Percentiles rank a stretch among this genome's conserved stretches.
Evolutionary conservation across 106 monocot genomes (phyloP).

Genomic region (Hemerocallis citrina): DNA sequence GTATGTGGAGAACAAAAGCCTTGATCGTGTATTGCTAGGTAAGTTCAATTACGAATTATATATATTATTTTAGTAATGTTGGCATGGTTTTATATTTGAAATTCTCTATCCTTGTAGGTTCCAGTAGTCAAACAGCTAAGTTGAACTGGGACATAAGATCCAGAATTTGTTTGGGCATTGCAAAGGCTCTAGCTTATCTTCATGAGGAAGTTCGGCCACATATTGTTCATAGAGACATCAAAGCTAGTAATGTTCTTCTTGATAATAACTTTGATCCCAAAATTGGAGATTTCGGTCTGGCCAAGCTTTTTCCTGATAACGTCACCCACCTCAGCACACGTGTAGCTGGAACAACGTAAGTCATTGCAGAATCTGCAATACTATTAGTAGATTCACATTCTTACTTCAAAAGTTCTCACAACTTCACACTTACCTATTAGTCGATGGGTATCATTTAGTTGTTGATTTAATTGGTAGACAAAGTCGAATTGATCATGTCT

Average conservation of each 20-base stretch:
- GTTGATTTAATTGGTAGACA: too few species aligned
- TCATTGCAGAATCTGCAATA: not conserved
- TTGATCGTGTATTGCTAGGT: constrained; percentile 38
- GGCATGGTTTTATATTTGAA: not conserved
- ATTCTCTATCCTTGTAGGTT: constrained; percentile 19
- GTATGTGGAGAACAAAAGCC: constrained; percentile 41
- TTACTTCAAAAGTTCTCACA: too few species aligned
- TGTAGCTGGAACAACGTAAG: constrained; percentile 67
- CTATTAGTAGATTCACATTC: too few species aligned
- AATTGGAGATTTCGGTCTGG: constrained; percentile 76
- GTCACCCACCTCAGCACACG: constrained; percentile 65
- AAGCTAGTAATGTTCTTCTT: constrained; percentile 74
- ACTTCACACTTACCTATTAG: too few species aligned
- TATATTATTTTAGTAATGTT: not conserved
- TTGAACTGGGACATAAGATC: constrained; percentile 44
- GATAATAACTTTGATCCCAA: constrained; percentile 45
- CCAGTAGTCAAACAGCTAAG: constrained; percentile 7
- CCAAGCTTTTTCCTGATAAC: constrained; percentile 59
- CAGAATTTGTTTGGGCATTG: constrained; percentile 43
- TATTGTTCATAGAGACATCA: constrained; percentile 76
- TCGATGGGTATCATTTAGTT: too few species aligned
- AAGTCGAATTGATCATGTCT: not conserved
- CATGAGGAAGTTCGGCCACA: constrained; percentile 52
- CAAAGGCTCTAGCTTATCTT: constrained; percentile 51
- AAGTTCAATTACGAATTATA: not conserved